Conservation (phyloP, 2,329 filamentous ascomycete genomes). For the Cercospora brassicicola region DNA sequence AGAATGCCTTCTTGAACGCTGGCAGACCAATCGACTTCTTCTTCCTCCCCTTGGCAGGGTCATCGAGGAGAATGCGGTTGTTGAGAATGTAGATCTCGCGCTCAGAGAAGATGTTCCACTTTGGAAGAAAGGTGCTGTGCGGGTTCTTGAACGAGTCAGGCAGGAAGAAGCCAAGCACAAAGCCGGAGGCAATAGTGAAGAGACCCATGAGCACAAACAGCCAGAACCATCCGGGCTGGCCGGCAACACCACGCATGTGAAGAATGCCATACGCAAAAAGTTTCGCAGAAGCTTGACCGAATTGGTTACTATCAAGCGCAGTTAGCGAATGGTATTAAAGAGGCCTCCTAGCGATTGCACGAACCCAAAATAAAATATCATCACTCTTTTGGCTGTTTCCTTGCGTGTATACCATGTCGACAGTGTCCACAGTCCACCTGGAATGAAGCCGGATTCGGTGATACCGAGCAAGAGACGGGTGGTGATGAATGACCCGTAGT, state of each 20-base stretch:
- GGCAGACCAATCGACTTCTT: slow-evolving; percentile 36
- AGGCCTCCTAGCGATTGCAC: no score
- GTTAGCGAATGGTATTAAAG: no score
- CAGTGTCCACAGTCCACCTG: slow-evolving; percentile 51
- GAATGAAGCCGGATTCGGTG: slow-evolving; percentile 50
- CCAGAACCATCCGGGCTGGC: slow-evolving; percentile 33
- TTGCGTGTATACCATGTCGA: slow-evolving; percentile 52
- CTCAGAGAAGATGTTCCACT: slow-evolving; percentile 32
- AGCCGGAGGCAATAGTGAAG: slow-evolving; percentile 39
- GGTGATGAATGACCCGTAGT: slow-evolving; percentile 41
- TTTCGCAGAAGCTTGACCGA: slow-evolving; percentile 44
- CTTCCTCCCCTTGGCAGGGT: slow-evolving; percentile 36
- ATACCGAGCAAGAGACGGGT: slow-evolving; percentile 44
- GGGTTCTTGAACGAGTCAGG: slow-evolving; percentile 38
- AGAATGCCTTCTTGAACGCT: slow-evolving; percentile 37
- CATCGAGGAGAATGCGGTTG: slow-evolving; percentile 34
- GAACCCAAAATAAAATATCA: slow-evolving; percentile 46
- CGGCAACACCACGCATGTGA: slow-evolving; percentile 30
- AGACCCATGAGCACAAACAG: slow-evolving; percentile 37
- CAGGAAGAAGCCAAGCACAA: slow-evolving; percentile 38
- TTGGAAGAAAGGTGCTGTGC: slow-evolving; percentile 32
- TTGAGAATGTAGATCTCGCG: slow-evolving; percentile 37
- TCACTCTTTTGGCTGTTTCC: slow-evolving; percentile 51
- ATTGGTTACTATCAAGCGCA: slow-evolving; percentile 39
- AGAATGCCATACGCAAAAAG: slow-evolving; percentile 48